These are phyloP conservation scores for Colletotrichum spinosum DNA, from an alignment of 2,329 filamentous ascomycete species.

Conservation along the genomic window DNA sequence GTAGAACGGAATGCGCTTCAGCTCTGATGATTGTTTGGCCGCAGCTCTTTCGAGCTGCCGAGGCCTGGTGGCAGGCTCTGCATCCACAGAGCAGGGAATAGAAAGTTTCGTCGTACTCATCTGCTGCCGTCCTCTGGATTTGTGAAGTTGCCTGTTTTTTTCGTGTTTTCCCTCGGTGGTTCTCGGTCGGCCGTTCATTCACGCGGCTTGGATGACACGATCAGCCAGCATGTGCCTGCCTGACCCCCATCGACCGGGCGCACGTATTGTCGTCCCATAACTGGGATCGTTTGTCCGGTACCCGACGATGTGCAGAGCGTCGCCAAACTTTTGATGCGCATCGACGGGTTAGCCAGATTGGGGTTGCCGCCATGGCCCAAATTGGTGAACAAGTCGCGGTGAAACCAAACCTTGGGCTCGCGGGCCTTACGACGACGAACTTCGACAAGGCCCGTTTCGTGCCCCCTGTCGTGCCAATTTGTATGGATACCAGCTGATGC, in stretches of 20 bases:
- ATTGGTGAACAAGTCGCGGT: not conserved
- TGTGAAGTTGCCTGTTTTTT: conserved; percentile 19
- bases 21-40: conserved; percentile 36
- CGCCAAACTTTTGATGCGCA: conserved; percentile 1
- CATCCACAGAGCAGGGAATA: conserved; percentile 36
- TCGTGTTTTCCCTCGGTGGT: not conserved
- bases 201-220: no score
- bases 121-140: not conserved
- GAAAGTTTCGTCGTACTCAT: conserved; percentile 37
- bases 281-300: conserved; percentile 7
- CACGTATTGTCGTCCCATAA: not conserved
- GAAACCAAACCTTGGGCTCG: not conserved
- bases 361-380: not conserved
- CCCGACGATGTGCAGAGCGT: no score
- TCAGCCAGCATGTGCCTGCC: no score
- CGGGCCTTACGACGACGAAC: not conserved
- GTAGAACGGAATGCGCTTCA: conserved; percentile 24
- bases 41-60: not conserved
- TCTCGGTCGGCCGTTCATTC: no score
- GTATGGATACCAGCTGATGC: not conserved
- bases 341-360: not conserved
- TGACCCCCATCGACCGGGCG: no score
- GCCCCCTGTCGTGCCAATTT: conserved; percentile 23
- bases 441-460: not conserved
- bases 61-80: conserved; percentile 10